These are phyloP conservation scores for Coleophoma cylindrospora DNA, from an alignment of 2,329 filamentous ascomycete genomes.

Conservation along the genomic window DNA sequence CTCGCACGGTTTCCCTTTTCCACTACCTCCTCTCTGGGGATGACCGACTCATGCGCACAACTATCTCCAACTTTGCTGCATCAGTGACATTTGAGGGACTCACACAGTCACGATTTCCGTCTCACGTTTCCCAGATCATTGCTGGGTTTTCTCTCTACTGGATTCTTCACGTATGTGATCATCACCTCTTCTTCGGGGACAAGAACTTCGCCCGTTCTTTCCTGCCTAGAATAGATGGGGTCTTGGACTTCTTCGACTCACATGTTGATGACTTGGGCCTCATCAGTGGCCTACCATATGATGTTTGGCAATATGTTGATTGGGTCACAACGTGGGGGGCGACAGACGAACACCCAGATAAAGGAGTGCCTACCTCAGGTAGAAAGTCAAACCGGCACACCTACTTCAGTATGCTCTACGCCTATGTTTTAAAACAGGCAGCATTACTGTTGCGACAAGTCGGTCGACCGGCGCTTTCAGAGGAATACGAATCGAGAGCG, in stretches of 20 bases:
- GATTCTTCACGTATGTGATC: constrained; percentile 31
- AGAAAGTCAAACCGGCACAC: constrained; percentile 31
- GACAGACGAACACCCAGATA: constrained; percentile 25
- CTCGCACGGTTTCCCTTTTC: constrained; percentile 17
- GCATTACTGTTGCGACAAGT: constrained; percentile 27
- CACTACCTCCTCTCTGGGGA: constrained; percentile 22
- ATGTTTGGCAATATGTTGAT: constrained; percentile 32
- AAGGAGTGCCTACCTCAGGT: constrained; percentile 33
- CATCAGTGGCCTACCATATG: constrained; percentile 20
- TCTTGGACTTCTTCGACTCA: constrained; percentile 27
- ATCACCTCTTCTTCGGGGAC: constrained; percentile 31
- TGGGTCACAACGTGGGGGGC: constrained; percentile 20
- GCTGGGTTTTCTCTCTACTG: constrained; percentile 33
- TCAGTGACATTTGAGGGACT: constrained; percentile 22
- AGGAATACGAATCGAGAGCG: constrained; percentile 26
- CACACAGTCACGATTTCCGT: constrained; percentile 30
- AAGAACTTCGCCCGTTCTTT: constrained; percentile 23
- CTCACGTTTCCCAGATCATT: constrained; percentile 30
- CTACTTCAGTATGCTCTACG: constrained; percentile 35
- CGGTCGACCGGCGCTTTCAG: constrained; percentile 26
- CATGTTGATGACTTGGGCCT: constrained; percentile 22
- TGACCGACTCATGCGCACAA: constrained; percentile 20
- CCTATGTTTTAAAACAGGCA: constrained; percentile 28
- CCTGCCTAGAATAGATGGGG: constrained; percentile 27
- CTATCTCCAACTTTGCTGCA: constrained; percentile 15